phyloP scores from a whole-genome alignment of 805 yeast genomes.

The Metschnikowia lunata region DNA sequence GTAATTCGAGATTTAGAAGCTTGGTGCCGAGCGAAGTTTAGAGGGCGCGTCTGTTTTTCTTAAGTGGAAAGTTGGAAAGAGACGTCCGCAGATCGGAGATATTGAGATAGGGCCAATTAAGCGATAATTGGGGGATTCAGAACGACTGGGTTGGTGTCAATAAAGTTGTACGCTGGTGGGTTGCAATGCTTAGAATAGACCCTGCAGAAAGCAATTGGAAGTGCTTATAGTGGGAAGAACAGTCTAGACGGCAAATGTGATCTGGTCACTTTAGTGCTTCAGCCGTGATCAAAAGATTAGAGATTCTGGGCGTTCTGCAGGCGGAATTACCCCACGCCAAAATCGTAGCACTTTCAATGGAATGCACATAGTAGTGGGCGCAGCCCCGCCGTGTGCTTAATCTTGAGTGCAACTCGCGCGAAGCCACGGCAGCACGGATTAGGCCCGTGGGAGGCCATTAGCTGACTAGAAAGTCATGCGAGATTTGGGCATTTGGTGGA shows the following conservation, averaged over 20 bases:
- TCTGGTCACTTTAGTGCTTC: constrained; percentile 1
- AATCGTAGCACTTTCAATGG: not conserved
- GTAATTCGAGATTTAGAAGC: not conserved
- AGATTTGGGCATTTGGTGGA: not conserved
- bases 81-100: not conserved
- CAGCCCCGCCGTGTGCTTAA: constrained; percentile 5
- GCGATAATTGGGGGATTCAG: not conserved
- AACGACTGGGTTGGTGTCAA: not conserved
- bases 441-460: not conserved
- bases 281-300: not conserved
- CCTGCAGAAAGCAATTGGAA: not conserved
- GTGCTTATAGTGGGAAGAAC: not conserved
- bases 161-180: not conserved
- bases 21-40: not conserved
- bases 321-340: constrained; percentile 5
- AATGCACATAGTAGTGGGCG: constrained; percentile 1
- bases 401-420: not conserved
- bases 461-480: not conserved
- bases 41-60: too few relatives aligned
- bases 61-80: not conserved
- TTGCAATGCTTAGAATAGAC: too few relatives aligned
- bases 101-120: not conserved
- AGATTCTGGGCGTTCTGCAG: constrained; percentile 8
- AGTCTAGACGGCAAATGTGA: not conserved
- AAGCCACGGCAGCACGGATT: not conserved